These are phyloP conservation scores for Coniosporium tulheliwenetii DNA, from an alignment of 2,329 filamentous ascomycete species.

Conservation along the genomic window DNA sequence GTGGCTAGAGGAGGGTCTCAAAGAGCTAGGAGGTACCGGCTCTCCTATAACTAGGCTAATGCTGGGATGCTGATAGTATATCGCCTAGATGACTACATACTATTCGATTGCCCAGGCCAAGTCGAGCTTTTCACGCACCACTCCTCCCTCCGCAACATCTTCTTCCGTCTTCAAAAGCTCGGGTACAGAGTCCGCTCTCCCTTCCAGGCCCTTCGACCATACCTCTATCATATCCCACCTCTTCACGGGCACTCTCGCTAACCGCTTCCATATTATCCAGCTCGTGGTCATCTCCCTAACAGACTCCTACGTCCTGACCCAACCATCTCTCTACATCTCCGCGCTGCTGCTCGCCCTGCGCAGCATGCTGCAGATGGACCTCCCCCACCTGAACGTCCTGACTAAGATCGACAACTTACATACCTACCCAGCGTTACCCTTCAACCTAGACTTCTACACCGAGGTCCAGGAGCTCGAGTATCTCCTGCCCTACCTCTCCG, in stretches of 20 bases:
- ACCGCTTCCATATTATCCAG: slow-evolving; percentile 33
- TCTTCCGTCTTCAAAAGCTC: slow-evolving; percentile 77
- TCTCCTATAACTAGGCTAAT: not conserved
- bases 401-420: slow-evolving; percentile 94
- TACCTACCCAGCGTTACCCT: slow-evolving; percentile 71
- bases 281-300: slow-evolving; percentile 86
- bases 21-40: slow-evolving; percentile 47
- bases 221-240: not conserved
- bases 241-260: too few species aligned
- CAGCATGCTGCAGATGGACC: slow-evolving; percentile 96
- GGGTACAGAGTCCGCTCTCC: slow-evolving; percentile 64
- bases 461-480: slow-evolving; percentile 89
- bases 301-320: slow-evolving; percentile 83
- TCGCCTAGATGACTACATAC: slow-evolving; percentile 60
- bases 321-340: slow-evolving; percentile 88
- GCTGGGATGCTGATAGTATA: slow-evolving; percentile 1
- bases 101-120: slow-evolving; percentile 95
- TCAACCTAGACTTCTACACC: slow-evolving; percentile 95
- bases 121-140: slow-evolving; percentile 97
- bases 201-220: slow-evolving; percentile 2
- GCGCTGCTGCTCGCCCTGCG: slow-evolving; percentile 84
- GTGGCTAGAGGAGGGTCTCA: slow-evolving; percentile 73
- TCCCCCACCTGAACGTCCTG: slow-evolving; percentile 87
- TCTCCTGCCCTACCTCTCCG: slow-evolving; percentile 63
- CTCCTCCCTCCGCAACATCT: slow-evolving; percentile 77